These are phyloP conservation scores for Cyberlindnera mycetangii DNA, from an alignment of 805 yeast genomes.

Conservation along the genomic window DNA sequence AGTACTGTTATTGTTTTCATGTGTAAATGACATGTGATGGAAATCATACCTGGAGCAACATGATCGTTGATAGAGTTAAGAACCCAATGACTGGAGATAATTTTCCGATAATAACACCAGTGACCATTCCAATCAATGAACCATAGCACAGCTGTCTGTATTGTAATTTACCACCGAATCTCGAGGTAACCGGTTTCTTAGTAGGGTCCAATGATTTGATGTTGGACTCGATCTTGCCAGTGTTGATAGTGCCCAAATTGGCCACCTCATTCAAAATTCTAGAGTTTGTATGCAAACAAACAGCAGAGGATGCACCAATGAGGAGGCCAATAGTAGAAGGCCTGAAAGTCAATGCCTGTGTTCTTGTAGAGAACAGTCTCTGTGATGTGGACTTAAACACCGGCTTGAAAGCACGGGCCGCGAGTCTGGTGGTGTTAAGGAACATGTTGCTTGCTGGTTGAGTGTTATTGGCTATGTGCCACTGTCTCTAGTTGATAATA, in stretches of 20 bases:
- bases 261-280: conserved; percentile 28
- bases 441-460: conserved; percentile 14
- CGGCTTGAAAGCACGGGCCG: conserved; percentile 17
- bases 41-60: conserved; percentile 28
- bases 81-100: conserved; percentile 52
- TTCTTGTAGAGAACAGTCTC: conserved; percentile 9
- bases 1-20: no score
- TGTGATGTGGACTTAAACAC: conserved; percentile 9
- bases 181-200: conserved; percentile 15
- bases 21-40: neutral
- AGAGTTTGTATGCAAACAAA: conserved; percentile 20
- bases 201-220: conserved; percentile 15
- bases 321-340: conserved; percentile 19
- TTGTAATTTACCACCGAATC: conserved; percentile 45
- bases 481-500: no score
- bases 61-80: conserved; percentile 43
- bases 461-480: no score
- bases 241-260: conserved; percentile 23
- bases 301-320: conserved; percentile 25
- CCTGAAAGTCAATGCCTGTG: conserved; percentile 1
- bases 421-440: conserved; percentile 14
- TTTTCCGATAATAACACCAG: conserved; percentile 59
- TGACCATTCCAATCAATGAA: conserved; percentile 52
- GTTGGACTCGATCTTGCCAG: conserved; percentile 10
- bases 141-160: conserved; percentile 62